Base-by-base conservation (phyloP, 495 filamentous ascomycete genomes). In the Penicillium bovifimosum region DNA sequence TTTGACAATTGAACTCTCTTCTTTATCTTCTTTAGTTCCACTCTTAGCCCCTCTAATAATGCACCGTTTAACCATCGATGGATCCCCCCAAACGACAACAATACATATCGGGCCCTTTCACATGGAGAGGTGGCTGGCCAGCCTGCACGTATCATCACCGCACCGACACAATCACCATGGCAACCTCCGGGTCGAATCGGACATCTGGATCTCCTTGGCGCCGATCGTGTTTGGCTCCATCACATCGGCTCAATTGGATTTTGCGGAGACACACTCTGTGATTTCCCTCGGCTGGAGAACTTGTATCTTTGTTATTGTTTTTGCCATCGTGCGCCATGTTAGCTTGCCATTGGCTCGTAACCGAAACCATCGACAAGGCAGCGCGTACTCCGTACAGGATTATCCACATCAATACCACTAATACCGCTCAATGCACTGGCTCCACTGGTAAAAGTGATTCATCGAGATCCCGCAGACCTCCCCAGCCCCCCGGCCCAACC, bases 171-270 rank as follows among this genome's bases (percentile, higher is more conserved):
- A 55, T 66, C 60, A 9, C 60, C 58, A 66, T 66, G 48, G 60
- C 63, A 66, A 66, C 63, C 48, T 34, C 59, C 63, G 63, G 63
- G 60, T 53, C 51, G 48, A 59, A 63, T 61, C 60, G 63, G 60
- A 45, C 38, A 55, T 54, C 47, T 56, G 51, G 51, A 42, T 55
- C 57, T 28, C 34, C 54, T 60, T 55, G 52, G 53, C 52, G 45
- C 48, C 41, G 53, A 66, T 50, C 48, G 39, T 41, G 20, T 42
- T 50, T 42, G 48, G 28, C 27, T 50, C 35, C 35, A 39, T 50
- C 36, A 42, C 9, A 41, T 50, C 28, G 36, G 38, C 26, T 42
- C 16, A 41, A 42, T n/a, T 34, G 28, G 14, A 24, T 41, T 27
- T 48, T 42, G 29, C 36, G 48, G 48, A 41, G 48, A 26, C 40